These are phyloP conservation scores for Suillus subaureus DNA, from an alignment of 768 basidiomycete genomes.

Conservation along the genomic window DNA sequence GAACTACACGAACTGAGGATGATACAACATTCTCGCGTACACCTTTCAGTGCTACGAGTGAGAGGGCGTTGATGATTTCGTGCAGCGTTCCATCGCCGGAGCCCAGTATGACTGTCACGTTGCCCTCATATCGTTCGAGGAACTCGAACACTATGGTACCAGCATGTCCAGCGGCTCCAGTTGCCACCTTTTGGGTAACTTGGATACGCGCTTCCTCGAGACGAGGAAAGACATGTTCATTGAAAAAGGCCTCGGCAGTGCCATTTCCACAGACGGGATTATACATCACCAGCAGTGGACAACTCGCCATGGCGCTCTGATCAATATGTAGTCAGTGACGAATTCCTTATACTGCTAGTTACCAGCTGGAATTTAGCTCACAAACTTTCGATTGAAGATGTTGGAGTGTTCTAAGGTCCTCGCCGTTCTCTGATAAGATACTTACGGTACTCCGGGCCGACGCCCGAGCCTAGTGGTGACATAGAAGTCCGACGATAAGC, in stretches of 20 bases:
- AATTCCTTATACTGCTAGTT: neutral
- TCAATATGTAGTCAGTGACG: neutral
- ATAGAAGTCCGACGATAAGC: no score
- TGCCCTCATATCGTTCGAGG: conserved; percentile 35
- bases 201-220: conserved; percentile 44
- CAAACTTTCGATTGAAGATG: neutral
- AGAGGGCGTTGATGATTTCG: conserved; percentile 75
- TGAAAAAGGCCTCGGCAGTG: conserved; percentile 57
- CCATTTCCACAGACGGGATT: conserved; percentile 76
- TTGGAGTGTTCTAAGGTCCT: neutral
- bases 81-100: conserved; percentile 95
- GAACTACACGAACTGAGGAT: conserved; percentile 44
- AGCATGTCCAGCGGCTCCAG: conserved; percentile 56
- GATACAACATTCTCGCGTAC: conserved; percentile 17
- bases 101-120: conserved; percentile 56
- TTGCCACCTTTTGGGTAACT: conserved; percentile 43
- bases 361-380: neutral
- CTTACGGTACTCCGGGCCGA: neutral
- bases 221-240: conserved; percentile 63
- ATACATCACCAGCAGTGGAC: conserved; percentile 65
- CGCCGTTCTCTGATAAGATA: neutral
- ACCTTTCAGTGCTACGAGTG: conserved; percentile 27
- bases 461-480: neutral
- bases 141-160: conserved; percentile 47
- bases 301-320: conserved; percentile 18